Base-by-base conservation (phyloP, 2,329 filamentous ascomycete genomes). In the Colletotrichum tamarilloi region DNA sequence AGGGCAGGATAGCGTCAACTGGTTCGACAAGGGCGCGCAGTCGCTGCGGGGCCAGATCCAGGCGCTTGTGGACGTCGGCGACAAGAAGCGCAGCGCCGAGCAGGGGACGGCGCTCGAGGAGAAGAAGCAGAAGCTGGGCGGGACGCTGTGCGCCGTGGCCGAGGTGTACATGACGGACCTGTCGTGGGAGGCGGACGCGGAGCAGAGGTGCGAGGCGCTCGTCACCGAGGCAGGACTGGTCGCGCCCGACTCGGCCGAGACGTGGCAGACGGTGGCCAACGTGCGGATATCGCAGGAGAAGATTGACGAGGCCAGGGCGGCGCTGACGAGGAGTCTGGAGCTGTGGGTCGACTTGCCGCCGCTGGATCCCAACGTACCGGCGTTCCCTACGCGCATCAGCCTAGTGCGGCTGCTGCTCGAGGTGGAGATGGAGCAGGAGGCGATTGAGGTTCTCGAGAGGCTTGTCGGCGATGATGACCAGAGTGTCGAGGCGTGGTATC, bases 141-240 rank as follows among this genome's bases (percentile, higher is more conserved):
- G 95, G 77, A 94, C 95, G n/a, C 88, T 99, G 46, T 99, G 97
- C 83, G 95, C 94, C 32, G 94, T 98, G 74, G 92, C 94, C 7
- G 97, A 99, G 85, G 95, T 99, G 62, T 99, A 98, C 87, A 99
- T 99, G 97, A 99, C 97, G 12, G 97, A 99, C 85, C 85, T 98
- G 78, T 97, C 94, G 78, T 97, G 90, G 94, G 95, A 98, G 83
- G 91, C 92, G 65, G 95, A 98, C 80, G 97, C 96, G 5, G 97
- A 99, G 85, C 86, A 90, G 76, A 90, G 92, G 77, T 99, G 97
- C 85, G 96, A 99, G 84, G 86, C 90, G 5, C 91, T 98, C 72
- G 91, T 98, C 75, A 97, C 95, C 6, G 95, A 99, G 85, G 97
- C 97, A 30, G 92, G 97, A 69, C 86, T 97, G 78, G 90, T 97